Evolutionary conservation across 75 land plant genomes (phyloP).

Genomic region (Chamaecyparis obtusa): DNA sequence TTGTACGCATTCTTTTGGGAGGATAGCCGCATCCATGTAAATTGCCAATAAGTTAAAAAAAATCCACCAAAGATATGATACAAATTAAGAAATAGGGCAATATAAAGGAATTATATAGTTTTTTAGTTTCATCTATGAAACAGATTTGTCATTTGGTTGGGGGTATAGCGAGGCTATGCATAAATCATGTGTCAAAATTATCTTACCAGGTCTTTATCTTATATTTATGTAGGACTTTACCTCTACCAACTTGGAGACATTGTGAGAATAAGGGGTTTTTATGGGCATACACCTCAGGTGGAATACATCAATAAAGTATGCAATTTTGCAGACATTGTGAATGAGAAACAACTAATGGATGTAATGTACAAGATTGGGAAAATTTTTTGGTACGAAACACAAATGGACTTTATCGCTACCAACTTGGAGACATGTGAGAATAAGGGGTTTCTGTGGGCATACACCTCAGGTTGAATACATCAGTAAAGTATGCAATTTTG

Average conservation of each 20-base stretch:
- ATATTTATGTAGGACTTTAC: constrained; percentile 33
- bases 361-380: constrained; percentile 26
- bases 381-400: constrained; percentile 8
- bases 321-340: constrained; percentile 31
- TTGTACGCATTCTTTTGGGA: no score
- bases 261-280: constrained; percentile 50
- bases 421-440: no score
- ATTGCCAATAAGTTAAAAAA: no score
- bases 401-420: no score
- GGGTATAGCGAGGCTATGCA: neutral
- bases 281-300: constrained; percentile 37
- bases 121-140: neutral
- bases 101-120: neutral
- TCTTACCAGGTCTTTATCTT: constrained; percentile 12
- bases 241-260: constrained; percentile 52
- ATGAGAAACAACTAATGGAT: constrained; percentile 36
- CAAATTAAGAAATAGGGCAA: neutral
- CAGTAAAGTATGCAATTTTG: neutral
- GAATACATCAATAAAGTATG: constrained; percentile 41
- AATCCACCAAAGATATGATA: neutral
- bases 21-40: no score
- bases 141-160: neutral
- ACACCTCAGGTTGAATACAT: no score
- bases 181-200: neutral
- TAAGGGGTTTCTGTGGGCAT: no score